Evolutionary conservation across 2,329 filamentous ascomycete genomes (phyloP), one percentile per base, ranked within the genome.

Genomic region (Cordyceps cicadae): DNA sequence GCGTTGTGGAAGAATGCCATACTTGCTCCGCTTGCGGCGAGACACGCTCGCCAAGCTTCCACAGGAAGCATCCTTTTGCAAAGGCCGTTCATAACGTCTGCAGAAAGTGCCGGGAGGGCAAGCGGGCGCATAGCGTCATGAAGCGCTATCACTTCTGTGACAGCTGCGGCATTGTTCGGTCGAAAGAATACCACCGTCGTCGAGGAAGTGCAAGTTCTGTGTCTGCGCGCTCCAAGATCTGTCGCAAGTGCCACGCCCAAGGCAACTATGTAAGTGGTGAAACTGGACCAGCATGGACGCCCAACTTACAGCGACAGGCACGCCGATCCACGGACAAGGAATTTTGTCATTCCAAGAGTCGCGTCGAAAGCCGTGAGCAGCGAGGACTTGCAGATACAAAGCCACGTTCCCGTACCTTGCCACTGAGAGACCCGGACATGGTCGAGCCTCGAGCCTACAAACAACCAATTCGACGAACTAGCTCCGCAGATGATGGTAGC

Each of bases 121-220:
- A 59, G 21, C 63, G 70, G 8, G 59, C 64, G 3, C 62, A 65
- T 29, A 67, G 66, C 1, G 53, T 68, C 37, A 63, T 66, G 11
- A 64, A 67, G 9, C 34, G 55, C 1, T 67, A 70, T 43, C 77
- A 78, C 58, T 73, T 79, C 21, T 82, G 79, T 66, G 75, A 70
- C 46, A 67, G 71, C 29, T 79, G 77, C 60, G 73, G 74, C 24
- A 70, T 69, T 24, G 66, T 73, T 6, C 71, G 77, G 49, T 79
- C 77, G 5, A 67, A 68, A 29, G 68, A 66, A 12, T 79, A 75
- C 50, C 76, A 79, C 46, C 32, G 39, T 14, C 56, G 56, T 15
- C 51, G 54, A 19, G 39, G 48, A 14, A 26, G 9, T 17, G 29
- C 43, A 12, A 32, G 41, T 1, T 14, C 17, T 2, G 39, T 26